Conservation (phyloP, 2,329 filamentous ascomycete genomes). For the Trematosphaeria pertusa region DNA sequence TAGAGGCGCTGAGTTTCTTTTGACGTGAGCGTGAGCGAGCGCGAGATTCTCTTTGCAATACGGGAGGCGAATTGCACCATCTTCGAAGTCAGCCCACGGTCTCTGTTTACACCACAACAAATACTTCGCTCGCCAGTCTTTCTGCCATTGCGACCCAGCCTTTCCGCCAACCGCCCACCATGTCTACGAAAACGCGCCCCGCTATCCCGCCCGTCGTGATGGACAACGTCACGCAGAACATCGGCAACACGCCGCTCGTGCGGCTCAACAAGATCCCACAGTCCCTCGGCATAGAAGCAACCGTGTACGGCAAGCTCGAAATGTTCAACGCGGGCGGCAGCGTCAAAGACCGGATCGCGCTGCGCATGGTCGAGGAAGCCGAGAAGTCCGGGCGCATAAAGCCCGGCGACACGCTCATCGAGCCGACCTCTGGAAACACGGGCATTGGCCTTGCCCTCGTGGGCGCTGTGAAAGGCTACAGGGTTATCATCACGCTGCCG, state of each 20-base stretch:
- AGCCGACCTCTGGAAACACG: slow-evolving; percentile 98
- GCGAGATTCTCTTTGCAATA: background rate
- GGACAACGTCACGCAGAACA: slow-evolving; percentile 80
- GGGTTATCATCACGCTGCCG: slow-evolving; percentile 96
- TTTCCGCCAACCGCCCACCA: slow-evolving; percentile 35
- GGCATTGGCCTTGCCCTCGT: slow-evolving; percentile 95
- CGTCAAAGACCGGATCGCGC: slow-evolving; percentile 92
- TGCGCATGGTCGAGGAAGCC: slow-evolving; percentile 97
- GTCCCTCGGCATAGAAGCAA: slow-evolving; percentile 85
- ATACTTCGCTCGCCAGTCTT: too few species aligned
- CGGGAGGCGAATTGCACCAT: background rate
- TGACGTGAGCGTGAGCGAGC: background rate
- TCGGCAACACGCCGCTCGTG: slow-evolving; percentile 95
- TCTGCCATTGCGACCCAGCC: too few species aligned
- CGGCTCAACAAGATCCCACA: slow-evolving; percentile 92
- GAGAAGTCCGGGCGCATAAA: slow-evolving; percentile 92
- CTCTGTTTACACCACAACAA: background rate
- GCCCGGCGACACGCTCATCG: slow-evolving; percentile 95
- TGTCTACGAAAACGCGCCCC: slow-evolving; percentile 58
- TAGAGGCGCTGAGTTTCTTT: slow-evolving; percentile 5
- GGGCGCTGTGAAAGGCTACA: slow-evolving; percentile 95
- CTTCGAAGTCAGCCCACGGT: background rate
- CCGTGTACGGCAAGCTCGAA: slow-evolving; percentile 90
- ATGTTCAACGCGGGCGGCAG: slow-evolving; percentile 93
- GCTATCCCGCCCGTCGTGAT: slow-evolving; percentile 63